Evolutionary conservation across 208 protist species (phyloP).

Genomic region (Crithidia bombi): DNA sequence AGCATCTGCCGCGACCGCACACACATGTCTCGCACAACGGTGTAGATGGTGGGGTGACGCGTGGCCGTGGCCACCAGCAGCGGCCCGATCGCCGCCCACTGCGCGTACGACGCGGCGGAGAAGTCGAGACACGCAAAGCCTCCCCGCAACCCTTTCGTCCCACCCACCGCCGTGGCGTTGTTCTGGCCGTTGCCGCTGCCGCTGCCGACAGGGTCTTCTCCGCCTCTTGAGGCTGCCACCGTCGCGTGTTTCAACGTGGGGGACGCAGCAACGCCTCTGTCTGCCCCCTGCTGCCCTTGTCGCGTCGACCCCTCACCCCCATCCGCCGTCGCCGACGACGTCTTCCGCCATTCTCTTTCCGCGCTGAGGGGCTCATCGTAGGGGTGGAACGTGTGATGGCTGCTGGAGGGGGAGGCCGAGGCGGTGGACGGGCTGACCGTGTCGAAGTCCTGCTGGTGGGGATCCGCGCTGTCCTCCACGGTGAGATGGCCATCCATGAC

Average conservation of each 20-base stretch:
- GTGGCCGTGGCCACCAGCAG: constrained; percentile 60
- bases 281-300: not conserved
- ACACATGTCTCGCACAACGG: constrained; percentile 74
- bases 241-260: not conserved
- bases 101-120: constrained; percentile 50
- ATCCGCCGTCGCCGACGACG: not conserved
- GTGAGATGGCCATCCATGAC: not conserved
- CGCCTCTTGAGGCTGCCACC: no score
- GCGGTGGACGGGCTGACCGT: constrained; percentile 19
- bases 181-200: not conserved
- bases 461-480: not conserved
- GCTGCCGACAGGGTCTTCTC: no score
- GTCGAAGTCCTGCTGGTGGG: constrained; percentile 6
- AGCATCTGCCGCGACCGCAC: constrained; percentile 60
- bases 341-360: not conserved
- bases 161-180: no score
- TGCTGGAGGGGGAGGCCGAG: constrained; percentile 4
- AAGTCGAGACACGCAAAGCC: constrained; percentile 73
- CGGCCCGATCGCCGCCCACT: constrained; percentile 67
- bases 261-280: not conserved
- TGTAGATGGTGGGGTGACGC: constrained; percentile 43
- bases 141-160: not conserved
- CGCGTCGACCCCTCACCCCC: not conserved
- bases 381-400: constrained; percentile 8
- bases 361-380: not conserved